A percentile compares a stretch with the other conserved stretches of the same genome.
These are phyloP conservation scores for Pseudogymnoascus sp. DNA, from an alignment of 2,329 filamentous ascomycete species.

Conservation along the genomic window DNA sequence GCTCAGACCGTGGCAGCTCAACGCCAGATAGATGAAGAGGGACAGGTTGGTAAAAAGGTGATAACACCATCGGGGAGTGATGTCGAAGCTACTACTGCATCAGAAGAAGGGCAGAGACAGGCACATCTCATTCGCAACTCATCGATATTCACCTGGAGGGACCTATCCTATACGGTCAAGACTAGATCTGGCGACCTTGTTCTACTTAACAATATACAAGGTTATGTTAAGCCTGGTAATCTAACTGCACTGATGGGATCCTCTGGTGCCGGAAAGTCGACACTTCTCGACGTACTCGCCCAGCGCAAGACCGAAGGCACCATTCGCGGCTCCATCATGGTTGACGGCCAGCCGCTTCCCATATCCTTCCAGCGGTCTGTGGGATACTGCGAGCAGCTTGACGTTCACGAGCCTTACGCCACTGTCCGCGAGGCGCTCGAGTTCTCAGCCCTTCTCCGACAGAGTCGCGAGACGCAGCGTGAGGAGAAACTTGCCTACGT, in stretches of 20 bases:
- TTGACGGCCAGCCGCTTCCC: conserved; percentile 60
- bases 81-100: conserved; percentile 13
- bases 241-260: conserved; percentile 56
- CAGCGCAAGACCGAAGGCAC: conserved; percentile 83
- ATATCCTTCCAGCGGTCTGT: conserved; percentile 67
- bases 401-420: conserved; percentile 73
- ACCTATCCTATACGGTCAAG: conserved; percentile 60
- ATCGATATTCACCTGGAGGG: conserved; percentile 66
- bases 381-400: conserved; percentile 86
- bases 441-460: conserved; percentile 82
- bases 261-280: conserved; percentile 79
- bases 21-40: background rate
- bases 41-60: conserved; percentile 17
- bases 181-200: conserved; percentile 52
- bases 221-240: conserved; percentile 68
- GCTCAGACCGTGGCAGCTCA: background rate
- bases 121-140: conserved; percentile 49
- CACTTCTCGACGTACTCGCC: conserved; percentile 74
- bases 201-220: conserved; percentile 71
- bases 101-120: conserved; percentile 26
- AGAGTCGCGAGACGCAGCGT: conserved; percentile 61
- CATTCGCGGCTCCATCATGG: conserved; percentile 72
- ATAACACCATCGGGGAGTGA: conserved; percentile 13
- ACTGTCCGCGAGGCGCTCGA: conserved; percentile 83
- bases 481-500: conserved; percentile 78